Base-by-base conservation (phyloP, 768 basidiomycete species). In the Xanthoconium purpureum region DNA sequence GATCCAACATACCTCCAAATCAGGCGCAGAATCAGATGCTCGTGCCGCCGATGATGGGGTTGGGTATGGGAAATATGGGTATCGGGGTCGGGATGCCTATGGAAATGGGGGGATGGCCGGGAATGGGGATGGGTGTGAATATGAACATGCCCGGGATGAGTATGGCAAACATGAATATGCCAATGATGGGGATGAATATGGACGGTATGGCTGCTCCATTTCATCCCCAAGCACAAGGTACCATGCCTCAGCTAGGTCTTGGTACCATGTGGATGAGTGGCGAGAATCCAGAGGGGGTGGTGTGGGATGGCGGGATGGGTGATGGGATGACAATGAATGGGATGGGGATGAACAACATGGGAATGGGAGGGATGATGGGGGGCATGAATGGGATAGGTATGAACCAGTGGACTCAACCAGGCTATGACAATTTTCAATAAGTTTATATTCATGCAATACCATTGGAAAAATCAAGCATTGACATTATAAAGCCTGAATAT, bases 321-420 rank as follows among this genome's bases (percentile, higher is more conserved):
- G 73, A 75, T 6, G 77, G 75, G 10, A 81, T 82, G 65, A 75
- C 77, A 65, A 78, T 74, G 62, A 73, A 69, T 35, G 61, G 63
- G 38, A 74, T 73, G 63, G 71, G 66, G 0, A 73, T 72, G 68
- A 75, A 70, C 30, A 73, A 65, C 47, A 63, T 70, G 37, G 73
- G 69, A 3, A 68, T 70, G 63, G 73, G 70, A 1, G 67, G 64
- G 0, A 65, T 71, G 68, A 72, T 68, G 64, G 65, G 65, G 0
- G 62, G 65, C 37, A 73, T 72, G 64, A 73, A 66, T 18, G 72
- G 72, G 18, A 75, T 74, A 72, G 70, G 74, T 14, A 76, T 77
- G 72, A 73, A 73, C 50, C 72, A 73, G 45, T 73, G 71, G 73
- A 73, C 66, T 61, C 67, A 74, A 43, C 66, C 66, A 54, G 60